These are phyloP conservation scores for Coemansia sp. DNA, from an alignment of 192 early-diverging fungal genomes.

Conservation along the genomic window DNA sequence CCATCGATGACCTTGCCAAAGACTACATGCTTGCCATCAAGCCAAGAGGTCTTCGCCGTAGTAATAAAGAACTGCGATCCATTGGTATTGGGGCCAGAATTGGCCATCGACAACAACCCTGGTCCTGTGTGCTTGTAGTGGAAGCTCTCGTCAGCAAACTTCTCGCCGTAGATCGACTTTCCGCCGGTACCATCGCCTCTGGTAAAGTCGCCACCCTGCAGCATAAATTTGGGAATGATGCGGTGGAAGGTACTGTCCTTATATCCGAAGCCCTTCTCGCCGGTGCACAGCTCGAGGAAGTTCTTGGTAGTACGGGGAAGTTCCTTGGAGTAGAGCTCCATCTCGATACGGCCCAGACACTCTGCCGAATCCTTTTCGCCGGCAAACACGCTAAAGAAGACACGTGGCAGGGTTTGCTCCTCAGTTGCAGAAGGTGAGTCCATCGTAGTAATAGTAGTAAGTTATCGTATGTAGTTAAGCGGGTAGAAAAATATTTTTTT, in stretches of 20 bases:
- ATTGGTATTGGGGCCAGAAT: constrained; percentile 77
- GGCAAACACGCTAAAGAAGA: constrained; percentile 54
- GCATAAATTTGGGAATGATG: constrained; percentile 83
- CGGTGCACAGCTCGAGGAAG: constrained; percentile 70
- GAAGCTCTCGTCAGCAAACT: constrained; percentile 81
- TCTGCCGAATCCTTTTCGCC: constrained; percentile 11
- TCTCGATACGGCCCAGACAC: constrained; percentile 30
- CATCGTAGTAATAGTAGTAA: constrained; percentile 17
- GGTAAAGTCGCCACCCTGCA: constrained; percentile 87
- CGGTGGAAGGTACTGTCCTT: constrained; percentile 82
- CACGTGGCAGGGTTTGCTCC: constrained; percentile 38
- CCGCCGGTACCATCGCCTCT: constrained; percentile 77
- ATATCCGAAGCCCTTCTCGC: constrained; percentile 53
- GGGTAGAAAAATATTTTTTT: not conserved
- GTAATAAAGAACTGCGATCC: constrained; percentile 88
- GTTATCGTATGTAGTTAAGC: not conserved
- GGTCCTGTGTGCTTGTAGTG: constrained; percentile 66
- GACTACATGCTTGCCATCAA: constrained; percentile 79
- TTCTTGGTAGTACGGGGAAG: constrained; percentile 92
- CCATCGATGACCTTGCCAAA: constrained; percentile 76
- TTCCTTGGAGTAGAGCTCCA: constrained; percentile 67
- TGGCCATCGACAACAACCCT: constrained; percentile 80
- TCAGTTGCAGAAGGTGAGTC: constrained; percentile 8
- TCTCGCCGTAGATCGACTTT: constrained; percentile 76
- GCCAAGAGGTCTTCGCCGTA: constrained; percentile 68